Evolutionary conservation across 345 rosid genomes (phyloP), one percentile per base, ranked within the genome.

Genomic region (Toxicodendron radicans): DNA sequence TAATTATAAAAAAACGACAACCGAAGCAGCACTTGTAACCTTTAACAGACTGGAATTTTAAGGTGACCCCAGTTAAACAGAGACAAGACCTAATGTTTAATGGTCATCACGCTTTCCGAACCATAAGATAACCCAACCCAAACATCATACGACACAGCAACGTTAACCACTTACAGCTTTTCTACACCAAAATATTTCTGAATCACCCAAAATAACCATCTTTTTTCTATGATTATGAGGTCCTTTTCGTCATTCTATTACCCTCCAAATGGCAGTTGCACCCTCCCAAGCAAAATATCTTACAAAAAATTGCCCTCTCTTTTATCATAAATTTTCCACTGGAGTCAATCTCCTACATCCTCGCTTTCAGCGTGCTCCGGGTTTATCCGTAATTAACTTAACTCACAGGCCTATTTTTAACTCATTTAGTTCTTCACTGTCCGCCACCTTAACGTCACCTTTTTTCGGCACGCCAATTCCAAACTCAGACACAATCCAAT

Each of bases 371-470:
- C 20, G 12, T 0, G 17, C 0, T 2, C 24, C 2, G 67, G 78
- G 10, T 41, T 33, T 18, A 9, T 5, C 53, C n/a, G 75, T 58
- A 74, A 79, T 57, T 70, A 63, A 27, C 3, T 33, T 7, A 6
- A 52, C 51, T 3, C 13, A 6, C 0, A 59, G 60, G 73, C 69
- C 3, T 62, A 24, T 57, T 58, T 49, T 3, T 27, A 0, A 7
- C 10, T 32, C 16, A 16, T 24, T 11, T 8, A 9, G 17, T 7
- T 9, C 43, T 20, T 46, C 54, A 57, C 61, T 12, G 58, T 74
- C 69, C 21, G 5, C 51, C 58, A 10, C 11, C 71, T 48, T 65
- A 74, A 58, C 43, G 68, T 78, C 73, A 71, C 2, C 62, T 64
- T 52, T 33, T 21, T 16, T 51, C 2, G 5, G 12, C 4, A 60